Conservation (phyloP, 345 rosid genomes). For the Stellera chamaejasme region DNA sequence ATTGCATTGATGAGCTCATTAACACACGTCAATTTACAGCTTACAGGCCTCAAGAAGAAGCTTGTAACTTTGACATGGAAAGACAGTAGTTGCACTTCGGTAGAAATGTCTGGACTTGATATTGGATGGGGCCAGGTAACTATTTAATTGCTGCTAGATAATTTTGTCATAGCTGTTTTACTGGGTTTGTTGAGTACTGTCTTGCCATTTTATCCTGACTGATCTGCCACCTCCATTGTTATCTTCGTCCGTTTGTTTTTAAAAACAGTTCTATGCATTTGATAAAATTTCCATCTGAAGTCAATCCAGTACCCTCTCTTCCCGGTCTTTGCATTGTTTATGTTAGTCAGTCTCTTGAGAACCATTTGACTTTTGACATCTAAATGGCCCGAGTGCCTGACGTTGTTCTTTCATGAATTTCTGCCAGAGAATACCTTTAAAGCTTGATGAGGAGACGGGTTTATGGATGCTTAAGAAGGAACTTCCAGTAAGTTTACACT, state of each 20-base stretch:
- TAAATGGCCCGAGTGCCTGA: too few species aligned
- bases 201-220: too few species aligned
- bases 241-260: too few species aligned
- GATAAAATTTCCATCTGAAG: neutral
- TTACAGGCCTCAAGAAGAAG: constrained; percentile 69
- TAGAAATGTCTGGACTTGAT: constrained; percentile 96
- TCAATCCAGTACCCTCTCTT: neutral
- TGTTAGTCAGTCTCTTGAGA: neutral
- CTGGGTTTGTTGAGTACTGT: too few species aligned
- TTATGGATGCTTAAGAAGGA: constrained; percentile 65
- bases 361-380: neutral
- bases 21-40: constrained; percentile 35
- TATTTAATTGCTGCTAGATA: neutral
- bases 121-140: constrained; percentile 98
- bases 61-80: constrained; percentile 52
- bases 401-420: constrained; percentile 1
- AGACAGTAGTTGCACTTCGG: constrained; percentile 41
- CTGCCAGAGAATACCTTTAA: constrained; percentile 65
- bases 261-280: neutral
- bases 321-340: neutral
- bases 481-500: constrained; percentile 44
- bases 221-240: too few species aligned
- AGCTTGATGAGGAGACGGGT: constrained; percentile 40
- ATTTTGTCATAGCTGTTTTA: too few species aligned
- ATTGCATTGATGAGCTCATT: too few species aligned